Percentiles rank a stretch among this genome's conserved stretches.
phyloP scores from a whole-genome alignment of 495 filamentous ascomycete genomes.

The Tetracladium setigerum region DNA sequence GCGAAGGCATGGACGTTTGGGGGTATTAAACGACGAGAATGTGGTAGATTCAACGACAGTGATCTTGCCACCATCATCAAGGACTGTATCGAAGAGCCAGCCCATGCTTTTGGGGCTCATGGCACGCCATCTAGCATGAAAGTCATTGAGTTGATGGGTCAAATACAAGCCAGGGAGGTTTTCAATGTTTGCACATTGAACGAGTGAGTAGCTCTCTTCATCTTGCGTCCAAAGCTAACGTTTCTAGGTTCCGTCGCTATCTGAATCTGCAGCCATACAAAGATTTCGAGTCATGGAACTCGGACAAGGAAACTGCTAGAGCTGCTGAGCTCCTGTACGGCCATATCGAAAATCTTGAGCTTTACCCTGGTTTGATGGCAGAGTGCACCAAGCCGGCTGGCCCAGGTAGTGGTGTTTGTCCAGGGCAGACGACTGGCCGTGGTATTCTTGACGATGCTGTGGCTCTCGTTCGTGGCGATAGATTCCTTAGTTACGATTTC shows the following conservation, averaged over 20 bases:
- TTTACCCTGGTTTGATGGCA: slow-evolving; percentile 76
- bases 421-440: slow-evolving; percentile 73
- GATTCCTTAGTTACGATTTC: slow-evolving; percentile 73
- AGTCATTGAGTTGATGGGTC: slow-evolving; percentile 75
- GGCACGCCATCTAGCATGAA: slow-evolving; percentile 68
- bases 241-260: slow-evolving; percentile 76
- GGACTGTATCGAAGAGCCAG: slow-evolving; percentile 59
- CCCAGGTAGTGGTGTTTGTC: slow-evolving; percentile 75
- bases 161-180: slow-evolving; percentile 63
- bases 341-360: slow-evolving; percentile 69
- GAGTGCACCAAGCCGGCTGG: slow-evolving; percentile 69
- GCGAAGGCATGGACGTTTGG: slow-evolving; percentile 58
- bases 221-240: slow-evolving; percentile 24
- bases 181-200: slow-evolving; percentile 37
- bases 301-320: slow-evolving; percentile 62
- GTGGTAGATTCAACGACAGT: slow-evolving; percentile 59
- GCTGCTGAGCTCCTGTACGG: slow-evolving; percentile 71
- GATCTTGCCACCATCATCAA: slow-evolving; percentile 61
- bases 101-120: slow-evolving; percentile 59
- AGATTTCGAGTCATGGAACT: slow-evolving; percentile 80
- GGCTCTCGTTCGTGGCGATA: slow-evolving; percentile 73
- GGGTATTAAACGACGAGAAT: slow-evolving; percentile 47
- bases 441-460: slow-evolving; percentile 83
- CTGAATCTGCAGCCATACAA: slow-evolving; percentile 67
- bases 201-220: slow-evolving; percentile 12